Evolutionary conservation across 2,329 filamentous ascomycete genomes (phyloP).

Genomic region (Neurospora crassa): DNA sequence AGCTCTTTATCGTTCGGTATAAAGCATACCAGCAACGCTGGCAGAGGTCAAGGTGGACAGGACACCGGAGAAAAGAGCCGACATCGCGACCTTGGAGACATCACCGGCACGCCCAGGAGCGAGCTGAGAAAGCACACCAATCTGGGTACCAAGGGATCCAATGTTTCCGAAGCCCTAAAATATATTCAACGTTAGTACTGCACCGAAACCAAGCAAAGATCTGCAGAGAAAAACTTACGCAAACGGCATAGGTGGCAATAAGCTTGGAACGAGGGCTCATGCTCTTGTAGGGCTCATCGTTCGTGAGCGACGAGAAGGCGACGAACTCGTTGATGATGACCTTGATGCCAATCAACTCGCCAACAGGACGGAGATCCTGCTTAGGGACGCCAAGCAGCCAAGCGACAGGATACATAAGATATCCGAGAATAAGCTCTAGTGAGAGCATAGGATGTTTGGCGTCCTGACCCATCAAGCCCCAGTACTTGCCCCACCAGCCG

Average conservation of each 20-base stretch:
- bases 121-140: slow-evolving; percentile 77
- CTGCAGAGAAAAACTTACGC: slow-evolving; percentile 37
- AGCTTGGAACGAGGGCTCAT: slow-evolving; percentile 64
- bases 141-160: slow-evolving; percentile 79
- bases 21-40: slow-evolving; percentile 64
- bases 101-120: slow-evolving; percentile 65
- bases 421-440: slow-evolving; percentile 66
- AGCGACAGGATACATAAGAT: slow-evolving; percentile 67
- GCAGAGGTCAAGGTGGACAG: slow-evolving; percentile 72
- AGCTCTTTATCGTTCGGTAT: background rate
- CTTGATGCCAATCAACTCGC: slow-evolving; percentile 69
- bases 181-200: slow-evolving; percentile 7
- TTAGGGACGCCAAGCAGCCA: slow-evolving; percentile 72
- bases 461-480: slow-evolving; percentile 60
- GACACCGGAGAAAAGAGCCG: slow-evolving; percentile 68
- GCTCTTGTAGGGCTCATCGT: slow-evolving; percentile 38
- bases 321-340: slow-evolving; percentile 80
- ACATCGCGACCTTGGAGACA: slow-evolving; percentile 65
- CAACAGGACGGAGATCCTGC: slow-evolving; percentile 59
- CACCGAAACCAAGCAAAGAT: slow-evolving; percentile 1
- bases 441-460: slow-evolving; percentile 36
- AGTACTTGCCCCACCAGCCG: slow-evolving; percentile 75
- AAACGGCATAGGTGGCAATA: slow-evolving; percentile 80
- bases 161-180: slow-evolving; percentile 67
- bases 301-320: slow-evolving; percentile 43